Base-by-base conservation (phyloP, 208 protist genomes). In the Borovskyia barvae region DNA sequence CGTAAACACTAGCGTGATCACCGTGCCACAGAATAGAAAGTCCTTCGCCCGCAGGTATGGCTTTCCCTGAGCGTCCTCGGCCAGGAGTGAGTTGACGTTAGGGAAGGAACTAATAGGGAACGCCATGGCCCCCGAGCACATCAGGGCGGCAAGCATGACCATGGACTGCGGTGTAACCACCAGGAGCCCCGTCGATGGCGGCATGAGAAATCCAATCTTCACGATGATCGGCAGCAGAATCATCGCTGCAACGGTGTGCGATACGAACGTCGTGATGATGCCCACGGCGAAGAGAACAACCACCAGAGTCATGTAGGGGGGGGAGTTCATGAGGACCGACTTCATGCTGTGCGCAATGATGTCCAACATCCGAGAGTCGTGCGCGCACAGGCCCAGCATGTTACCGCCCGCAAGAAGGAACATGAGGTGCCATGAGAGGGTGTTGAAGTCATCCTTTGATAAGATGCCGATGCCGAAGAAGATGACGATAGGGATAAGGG, bases 41-140 rank as follows among this genome's bases (percentile, higher is more conserved):
- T 97, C 87, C 62, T 90, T 89, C 14, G 89, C 83, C 19, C 77
- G 76, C 39, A 98, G 72, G 67, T 97, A 98, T 22, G 85, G 74
- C 47, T 75, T 57, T 19, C 89, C 92, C 47, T 77, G 80, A 28
- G 82, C 74, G 58, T 98, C 90, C 57, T 97, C 89, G 14, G 85
- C 85, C 0, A 93, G 72, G 1, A 96, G 81, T 3, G 91, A 94
- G 70, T 94, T 97, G 0, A 97, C 84, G 74, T 98, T 98, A 8
- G 95, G 95, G 70, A 98, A 98, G 9, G 88, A 96, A 43, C 90
- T 95, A 71, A 97, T 94, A 26, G 95, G 92, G 50, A 98, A 93
- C 19, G 87, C 91, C 93, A 97, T 96, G 6, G 92, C 80, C 36
- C 90, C 91, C 11, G 91, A 97, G 66, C 85, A 93, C 82, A 97